Percentiles rank a stretch among this genome's conserved stretches.
phyloP scores from a whole-genome alignment of 2,329 filamentous ascomycete genomes.

The Clonostachys sp. region DNA sequence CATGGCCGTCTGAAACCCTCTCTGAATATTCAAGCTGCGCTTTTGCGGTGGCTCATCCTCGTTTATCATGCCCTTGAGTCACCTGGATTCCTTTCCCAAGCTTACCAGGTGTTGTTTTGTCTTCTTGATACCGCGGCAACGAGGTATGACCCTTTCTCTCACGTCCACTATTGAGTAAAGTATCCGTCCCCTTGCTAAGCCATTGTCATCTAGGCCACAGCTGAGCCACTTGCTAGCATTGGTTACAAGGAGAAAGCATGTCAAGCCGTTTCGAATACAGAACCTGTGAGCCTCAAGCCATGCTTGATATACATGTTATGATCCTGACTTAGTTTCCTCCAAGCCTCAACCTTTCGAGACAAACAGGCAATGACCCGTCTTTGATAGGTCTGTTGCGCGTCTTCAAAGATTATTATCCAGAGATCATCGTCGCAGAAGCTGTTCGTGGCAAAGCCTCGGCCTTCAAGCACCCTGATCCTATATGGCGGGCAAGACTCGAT shows the following conservation, averaged over 20 bases:
- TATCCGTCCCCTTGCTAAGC: constrained; percentile 2
- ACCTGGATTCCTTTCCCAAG: constrained; percentile 56
- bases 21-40: constrained; percentile 61
- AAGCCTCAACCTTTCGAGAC: constrained; percentile 53
- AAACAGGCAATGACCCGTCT: constrained; percentile 67
- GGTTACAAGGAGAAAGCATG: constrained; percentile 76
- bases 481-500: constrained; percentile 67
- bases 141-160: constrained; percentile 37
- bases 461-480: constrained; percentile 69
- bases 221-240: constrained; percentile 76
- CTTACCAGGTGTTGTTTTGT: constrained; percentile 76
- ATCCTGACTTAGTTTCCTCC: neutral
- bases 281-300: constrained; percentile 46
- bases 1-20: constrained; percentile 73
- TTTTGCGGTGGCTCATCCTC: constrained; percentile 76
- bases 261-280: constrained; percentile 80
- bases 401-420: constrained; percentile 89
- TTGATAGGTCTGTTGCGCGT: constrained; percentile 71
- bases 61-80: constrained; percentile 68
- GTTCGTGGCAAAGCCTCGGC: constrained; percentile 55
- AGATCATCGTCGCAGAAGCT: constrained; percentile 74
- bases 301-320: neutral
- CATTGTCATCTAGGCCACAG: constrained; percentile 34
- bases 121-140: constrained; percentile 76
- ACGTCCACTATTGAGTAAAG: too few relatives aligned